Evolutionary conservation across 2,329 filamentous ascomycete species (phyloP).

Genomic region (Apiospora koreana): DNA sequence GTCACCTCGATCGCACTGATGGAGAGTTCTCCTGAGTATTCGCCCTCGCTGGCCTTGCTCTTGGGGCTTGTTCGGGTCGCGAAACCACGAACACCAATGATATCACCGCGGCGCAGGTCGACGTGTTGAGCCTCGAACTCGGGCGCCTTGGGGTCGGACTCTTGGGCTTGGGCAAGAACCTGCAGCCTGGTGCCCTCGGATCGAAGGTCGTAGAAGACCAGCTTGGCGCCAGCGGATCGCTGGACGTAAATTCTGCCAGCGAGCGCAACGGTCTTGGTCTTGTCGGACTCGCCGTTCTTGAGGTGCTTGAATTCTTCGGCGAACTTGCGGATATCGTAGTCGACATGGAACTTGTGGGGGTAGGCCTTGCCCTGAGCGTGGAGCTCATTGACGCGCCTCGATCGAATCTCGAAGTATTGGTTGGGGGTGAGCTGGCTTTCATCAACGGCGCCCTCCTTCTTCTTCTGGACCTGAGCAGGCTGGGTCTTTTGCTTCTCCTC

Average conservation of each 20-base stretch:
- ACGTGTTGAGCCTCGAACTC: conserved; percentile 89
- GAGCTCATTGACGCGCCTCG: conserved; percentile 73
- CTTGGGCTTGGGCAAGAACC: conserved; percentile 87
- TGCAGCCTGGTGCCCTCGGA: conserved; percentile 69
- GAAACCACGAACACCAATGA: conserved; percentile 84
- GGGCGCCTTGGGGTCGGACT: conserved; percentile 64
- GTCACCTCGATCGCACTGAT: conserved; percentile 88
- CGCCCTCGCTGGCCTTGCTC: conserved; percentile 76
- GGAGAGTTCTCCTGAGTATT: conserved; percentile 81
- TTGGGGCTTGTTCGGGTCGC: conserved; percentile 86
- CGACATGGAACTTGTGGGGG: conserved; percentile 90
- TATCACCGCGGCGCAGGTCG: conserved; percentile 85
- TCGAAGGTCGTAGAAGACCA: conserved; percentile 88
- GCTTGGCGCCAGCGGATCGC: conserved; percentile 78
- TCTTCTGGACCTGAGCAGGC: conserved; percentile 61
- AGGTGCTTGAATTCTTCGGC: conserved; percentile 75
- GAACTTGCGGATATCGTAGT: conserved; percentile 81
- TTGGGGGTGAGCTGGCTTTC: conserved; percentile 60
- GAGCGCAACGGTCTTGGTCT: conserved; percentile 73
- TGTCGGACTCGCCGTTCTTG: conserved; percentile 83
- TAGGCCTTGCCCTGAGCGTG: conserved; percentile 71
- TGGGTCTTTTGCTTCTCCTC: conserved; percentile 76
- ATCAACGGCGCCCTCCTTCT: conserved; percentile 53
- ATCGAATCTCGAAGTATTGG: conserved; percentile 94
- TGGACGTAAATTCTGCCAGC: conserved; percentile 90